Conservation (phyloP, 495 filamentous ascomycete species). For the Podospora pseudocomata region DNA sequence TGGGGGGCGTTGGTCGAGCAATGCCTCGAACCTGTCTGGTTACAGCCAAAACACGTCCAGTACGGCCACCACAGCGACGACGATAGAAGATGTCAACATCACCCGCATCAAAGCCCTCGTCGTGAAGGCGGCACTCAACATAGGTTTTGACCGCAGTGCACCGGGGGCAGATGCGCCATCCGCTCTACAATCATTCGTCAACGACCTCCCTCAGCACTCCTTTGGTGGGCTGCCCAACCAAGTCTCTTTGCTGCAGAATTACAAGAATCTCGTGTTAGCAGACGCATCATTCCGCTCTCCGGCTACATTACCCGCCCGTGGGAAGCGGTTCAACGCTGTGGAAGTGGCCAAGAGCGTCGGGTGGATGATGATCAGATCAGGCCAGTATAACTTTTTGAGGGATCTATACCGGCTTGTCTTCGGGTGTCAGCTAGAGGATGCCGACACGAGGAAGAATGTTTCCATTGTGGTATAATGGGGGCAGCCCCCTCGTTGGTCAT, state of each 20-base stretch:
- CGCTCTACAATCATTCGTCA: slow-evolving; percentile 66
- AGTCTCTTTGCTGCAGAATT: slow-evolving; percentile 64
- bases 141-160: slow-evolving; percentile 60
- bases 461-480: slow-evolving; percentile 41
- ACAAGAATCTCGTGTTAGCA: slow-evolving; percentile 68
- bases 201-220: slow-evolving; percentile 66
- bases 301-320: slow-evolving; percentile 50
- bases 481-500: background rate
- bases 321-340: slow-evolving; percentile 56
- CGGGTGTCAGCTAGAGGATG: slow-evolving; percentile 76
- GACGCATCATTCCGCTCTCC: slow-evolving; percentile 62
- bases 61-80: slow-evolving; percentile 64
- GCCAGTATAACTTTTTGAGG: slow-evolving; percentile 65
- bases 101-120: slow-evolving; percentile 70
- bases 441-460: slow-evolving; percentile 51
- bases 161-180: slow-evolving; percentile 34
- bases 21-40: slow-evolving; percentile 66
- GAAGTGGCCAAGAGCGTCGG: slow-evolving; percentile 73
- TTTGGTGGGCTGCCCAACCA: slow-evolving; percentile 74
- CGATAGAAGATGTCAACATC: slow-evolving; percentile 66
- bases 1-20: slow-evolving; percentile 66
- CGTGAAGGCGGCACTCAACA: slow-evolving; percentile 75
- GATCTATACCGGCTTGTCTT: slow-evolving; percentile 84
- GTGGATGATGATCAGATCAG: slow-evolving; percentile 57
- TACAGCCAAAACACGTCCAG: slow-evolving; percentile 74